Evolutionary conservation across 2,329 filamentous ascomycete genomes (phyloP), one percentile per base, ranked within the genome.

Genomic region (Davidsoniella virescens): DNA sequence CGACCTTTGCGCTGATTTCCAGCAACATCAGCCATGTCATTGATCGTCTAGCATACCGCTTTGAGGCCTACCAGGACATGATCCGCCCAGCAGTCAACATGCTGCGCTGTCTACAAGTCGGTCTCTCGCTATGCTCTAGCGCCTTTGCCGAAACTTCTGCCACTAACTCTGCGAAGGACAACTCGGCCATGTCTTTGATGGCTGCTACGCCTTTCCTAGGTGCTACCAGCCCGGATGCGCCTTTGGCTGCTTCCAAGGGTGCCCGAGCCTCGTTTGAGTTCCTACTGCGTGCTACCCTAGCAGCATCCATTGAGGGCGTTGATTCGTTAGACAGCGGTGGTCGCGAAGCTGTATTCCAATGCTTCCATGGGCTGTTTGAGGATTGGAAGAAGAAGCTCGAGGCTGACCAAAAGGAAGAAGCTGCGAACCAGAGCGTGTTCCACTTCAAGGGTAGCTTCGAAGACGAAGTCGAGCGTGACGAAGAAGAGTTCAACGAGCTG

Each of bases 1-100:
- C 70, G 55, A 69, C 73, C 43, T 57, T 78, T 49, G 62, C 70
- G 25, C 66, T 78, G 2, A 63, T 78, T 14, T 68, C 68, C 49
- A 67, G 71, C 54, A 77, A 75, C 50, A 67, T 92, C n/a, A 66
- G 69, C 5, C 78, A 84, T 54, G 76, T 94, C 38, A 76, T 84
- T 46, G 68, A 73, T 49, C 76, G 88, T 42, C 71, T 98, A 6
- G 73, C 71, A 1, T 70, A 75, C 26, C 72, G 78, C 36, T 93
- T 87, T 60, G 74, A 79, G 38, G 78, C 79, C 12, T 96, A 95
- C 59, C 84, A 87, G 54, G 92, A 98, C 60, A 76, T 96, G 57
- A 84, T 83, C 0, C 71, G 76, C 42, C 88, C 87, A 3, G 73
- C 87, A 9, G 71, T 87, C 42, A 85, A 83, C 48, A 83, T 95